Evolutionary conservation across 2,329 filamentous ascomycete genomes (phyloP), one percentile per base, ranked within the genome.

Genomic region (Ambrosiella xylebori): DNA sequence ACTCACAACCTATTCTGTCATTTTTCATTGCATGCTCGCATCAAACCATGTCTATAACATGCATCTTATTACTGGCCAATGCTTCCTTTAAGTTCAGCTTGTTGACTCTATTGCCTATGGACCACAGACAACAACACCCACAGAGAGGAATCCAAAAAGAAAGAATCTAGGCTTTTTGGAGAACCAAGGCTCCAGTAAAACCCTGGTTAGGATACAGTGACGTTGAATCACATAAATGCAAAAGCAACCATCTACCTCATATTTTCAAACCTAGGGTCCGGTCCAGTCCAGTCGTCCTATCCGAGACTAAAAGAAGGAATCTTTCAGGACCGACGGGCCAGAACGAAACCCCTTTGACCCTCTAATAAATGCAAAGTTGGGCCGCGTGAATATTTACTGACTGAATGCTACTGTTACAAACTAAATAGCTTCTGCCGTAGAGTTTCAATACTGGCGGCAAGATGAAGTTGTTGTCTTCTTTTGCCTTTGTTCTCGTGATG

Each of bases 391-490:
- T 15, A 37, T 41, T 49, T 2, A 12, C 11, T n/a, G 35, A 3
- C n/a, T 8, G 12, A 47, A 56, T 56, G 41, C 40, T 47, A 56
- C 54, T 19, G 41, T 56, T 36, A 27, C 54, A 47, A 49, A 41
- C 41, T 47, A 56, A 27, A 27, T 27, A 4, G 45, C 54, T 56
- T 41, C 54, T 39, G 54, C 54, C 47, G 27, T 12, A 49, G 54
- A 19, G 40, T 56, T 13, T 44, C 54, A 49, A 47, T 56, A 56
- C 45, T 56, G 27, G 13, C 19, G n/a, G n/a, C 19, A 13, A 8
- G 1, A 17, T 1, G n/a, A 7, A 19, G 19, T 19, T 47, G 2
- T 17, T 19, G 3, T 51, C 19, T 19, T 51, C 47, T 51, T 35
- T 35, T n/a, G 2, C 45, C 8, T 19, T 19, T 15, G 1, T 19